Evolutionary conservation across 441 rosid species (phyloP).

Genomic region (Dalechampia spathulata): DNA sequence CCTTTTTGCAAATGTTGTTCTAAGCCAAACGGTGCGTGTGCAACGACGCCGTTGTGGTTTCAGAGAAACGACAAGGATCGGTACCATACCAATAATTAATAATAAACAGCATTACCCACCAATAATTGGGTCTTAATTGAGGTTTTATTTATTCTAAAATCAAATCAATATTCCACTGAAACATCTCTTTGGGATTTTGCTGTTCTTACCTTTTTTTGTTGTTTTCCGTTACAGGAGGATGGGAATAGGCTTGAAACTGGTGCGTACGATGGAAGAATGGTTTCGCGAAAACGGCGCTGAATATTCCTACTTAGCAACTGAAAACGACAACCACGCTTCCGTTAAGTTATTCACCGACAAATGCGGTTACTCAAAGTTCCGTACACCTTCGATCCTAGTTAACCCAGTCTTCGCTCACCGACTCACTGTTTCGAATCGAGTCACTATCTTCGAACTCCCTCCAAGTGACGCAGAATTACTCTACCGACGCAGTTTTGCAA

Average conservation of each 20-base stretch:
- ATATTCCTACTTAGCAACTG: constrained; percentile 87
- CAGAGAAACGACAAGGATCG: not conserved
- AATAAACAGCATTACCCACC: not conserved
- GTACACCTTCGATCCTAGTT: constrained; percentile 78
- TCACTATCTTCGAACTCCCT: constrained; percentile 36
- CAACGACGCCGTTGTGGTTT: not conserved
- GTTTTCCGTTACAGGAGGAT: constrained; percentile 43
- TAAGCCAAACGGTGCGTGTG: too few species aligned
- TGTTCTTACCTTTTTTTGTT: not conserved
- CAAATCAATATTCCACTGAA: not conserved
- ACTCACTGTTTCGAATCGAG: constrained; percentile 29
- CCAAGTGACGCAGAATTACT: constrained; percentile 57
- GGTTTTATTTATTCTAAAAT: too few species aligned
- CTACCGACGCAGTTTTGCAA: constrained; percentile 74
- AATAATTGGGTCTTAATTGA: constrained; percentile 6
- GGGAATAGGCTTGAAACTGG: constrained; percentile 80
- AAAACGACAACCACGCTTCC: constrained; percentile 79
- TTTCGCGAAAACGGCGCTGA: constrained; percentile 79
- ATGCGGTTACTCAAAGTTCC: constrained; percentile 91
- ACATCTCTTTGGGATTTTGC: not conserved
- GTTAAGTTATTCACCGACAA: constrained; percentile 70
- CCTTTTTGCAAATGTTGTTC: too few species aligned
- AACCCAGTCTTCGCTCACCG: constrained; percentile 88
- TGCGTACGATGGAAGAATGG: constrained; percentile 65
- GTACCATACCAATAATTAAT: not conserved